Percentiles rank a stretch among this genome's conserved stretches.
Conservation (phyloP, 345 rosid genomes). For the rapeseed (Brassica napus) region DNA sequence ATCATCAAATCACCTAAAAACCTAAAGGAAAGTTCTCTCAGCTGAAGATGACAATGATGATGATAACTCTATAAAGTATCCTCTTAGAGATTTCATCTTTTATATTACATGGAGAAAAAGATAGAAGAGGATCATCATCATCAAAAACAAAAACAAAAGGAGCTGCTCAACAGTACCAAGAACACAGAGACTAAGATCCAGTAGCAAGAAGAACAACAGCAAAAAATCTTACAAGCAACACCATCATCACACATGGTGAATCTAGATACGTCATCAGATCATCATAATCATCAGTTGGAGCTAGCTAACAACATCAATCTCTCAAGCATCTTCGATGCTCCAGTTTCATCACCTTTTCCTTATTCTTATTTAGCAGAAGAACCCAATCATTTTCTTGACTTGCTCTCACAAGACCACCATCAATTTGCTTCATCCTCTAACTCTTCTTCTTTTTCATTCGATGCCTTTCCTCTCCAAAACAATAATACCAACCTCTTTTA, state of each 20-base stretch:
- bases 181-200: conserved; percentile 31
- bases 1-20: conserved; percentile 32
- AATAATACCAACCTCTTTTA: conserved; percentile 4
- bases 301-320: conserved; percentile 37
- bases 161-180: conserved; percentile 11
- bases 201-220: not conserved
- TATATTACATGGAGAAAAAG: conserved; percentile 28
- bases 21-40: conserved; percentile 32
- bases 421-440: conserved; percentile 36
- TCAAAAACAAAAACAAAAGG: not conserved
- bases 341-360: conserved; percentile 41
- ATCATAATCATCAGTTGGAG: conserved; percentile 45
- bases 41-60: conserved; percentile 31
- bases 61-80: conserved; percentile 33
- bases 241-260: conserved; percentile 43
- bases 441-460: conserved; percentile 51
- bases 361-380: conserved; percentile 38
- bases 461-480: conserved; percentile 44
- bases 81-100: conserved; percentile 22
- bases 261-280: conserved; percentile 41
- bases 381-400: conserved; percentile 47
- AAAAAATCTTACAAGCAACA: conserved; percentile 14
- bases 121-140: conserved; percentile 6
- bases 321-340: conserved; percentile 63
- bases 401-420: conserved; percentile 48